Conservation (phyloP, 768 basidiomycete species). For the Leccinum uliginosum region DNA sequence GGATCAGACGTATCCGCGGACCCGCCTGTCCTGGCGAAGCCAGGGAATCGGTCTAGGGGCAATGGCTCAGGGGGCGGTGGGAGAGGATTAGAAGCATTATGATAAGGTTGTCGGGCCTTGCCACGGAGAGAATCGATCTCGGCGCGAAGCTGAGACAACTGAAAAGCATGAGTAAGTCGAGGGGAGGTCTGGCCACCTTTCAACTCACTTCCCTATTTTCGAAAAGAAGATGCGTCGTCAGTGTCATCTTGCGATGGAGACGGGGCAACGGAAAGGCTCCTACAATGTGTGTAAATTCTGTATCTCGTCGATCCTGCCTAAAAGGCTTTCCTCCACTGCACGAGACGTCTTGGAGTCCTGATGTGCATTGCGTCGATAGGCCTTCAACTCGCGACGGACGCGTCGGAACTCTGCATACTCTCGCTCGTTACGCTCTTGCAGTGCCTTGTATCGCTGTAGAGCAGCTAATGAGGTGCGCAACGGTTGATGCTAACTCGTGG, state of each 20-base stretch:
- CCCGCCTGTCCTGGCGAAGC: conserved; percentile 35
- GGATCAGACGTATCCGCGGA: conserved; percentile 18
- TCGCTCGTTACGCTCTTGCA: conserved; percentile 33
- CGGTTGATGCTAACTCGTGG: conserved; percentile 29
- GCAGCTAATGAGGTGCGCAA: conserved; percentile 31
- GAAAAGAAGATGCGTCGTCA: conserved; percentile 6
- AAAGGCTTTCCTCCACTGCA: conserved; percentile 35
- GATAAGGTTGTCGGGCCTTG: conserved; percentile 26
- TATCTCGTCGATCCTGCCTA: conserved; percentile 31
- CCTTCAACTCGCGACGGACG: conserved; percentile 29
- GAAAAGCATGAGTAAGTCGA: conserved; percentile 22
- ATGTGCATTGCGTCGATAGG: conserved; percentile 25
- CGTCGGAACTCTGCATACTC: conserved; percentile 30
- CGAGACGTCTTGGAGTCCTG: conserved; percentile 34
- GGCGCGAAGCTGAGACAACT: conserved; percentile 32
- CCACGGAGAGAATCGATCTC: conserved; percentile 36
- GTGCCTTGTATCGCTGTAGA: conserved; percentile 36
- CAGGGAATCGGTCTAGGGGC: conserved; percentile 40
- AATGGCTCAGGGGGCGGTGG: conserved; percentile 55
- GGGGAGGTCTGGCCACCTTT: conserved; percentile 1
- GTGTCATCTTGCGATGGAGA: conserved; percentile 3
- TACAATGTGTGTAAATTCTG: conserved; percentile 27
- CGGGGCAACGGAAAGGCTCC: conserved; percentile 4
- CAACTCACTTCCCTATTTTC: conserved; percentile 29
- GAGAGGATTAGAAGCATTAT: conserved; percentile 44